phyloP scores from a whole-genome alignment of 108 stramenopile genomes.

The Nitzschia inconspicua region DNA sequence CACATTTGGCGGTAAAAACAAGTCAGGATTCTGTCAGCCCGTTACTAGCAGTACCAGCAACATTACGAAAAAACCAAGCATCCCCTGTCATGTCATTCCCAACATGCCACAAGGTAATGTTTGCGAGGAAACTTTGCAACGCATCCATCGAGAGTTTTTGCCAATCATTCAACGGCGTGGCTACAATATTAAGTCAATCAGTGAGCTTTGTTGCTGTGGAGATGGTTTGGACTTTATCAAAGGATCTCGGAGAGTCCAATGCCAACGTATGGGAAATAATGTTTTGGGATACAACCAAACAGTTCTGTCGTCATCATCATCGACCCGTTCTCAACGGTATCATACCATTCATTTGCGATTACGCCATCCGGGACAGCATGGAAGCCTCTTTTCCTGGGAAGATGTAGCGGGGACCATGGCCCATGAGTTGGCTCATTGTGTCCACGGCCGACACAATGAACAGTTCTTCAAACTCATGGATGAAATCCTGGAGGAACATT shows the following conservation, averaged over 20 bases:
- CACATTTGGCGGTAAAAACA: too few relatives aligned
- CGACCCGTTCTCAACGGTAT: neutral
- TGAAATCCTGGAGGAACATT: slow-evolving; percentile 74
- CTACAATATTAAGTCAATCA: slow-evolving; percentile 57
- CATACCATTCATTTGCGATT: slow-evolving; percentile 76
- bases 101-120: slow-evolving; percentile 36
- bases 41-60: too few relatives aligned
- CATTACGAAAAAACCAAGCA: too few relatives aligned
- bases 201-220: slow-evolving; percentile 84
- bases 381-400: slow-evolving; percentile 50
- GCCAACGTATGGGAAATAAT: slow-evolving; percentile 44
- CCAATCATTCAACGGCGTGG: slow-evolving; percentile 57
- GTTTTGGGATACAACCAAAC: slow-evolving; percentile 80
- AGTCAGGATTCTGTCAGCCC: too few relatives aligned
- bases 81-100: too few relatives aligned
- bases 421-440: slow-evolving; percentile 79
- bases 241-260: slow-evolving; percentile 6
- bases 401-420: slow-evolving; percentile 79
- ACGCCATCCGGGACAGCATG: slow-evolving; percentile 42
- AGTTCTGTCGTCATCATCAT: slow-evolving; percentile 5
- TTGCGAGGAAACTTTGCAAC: slow-evolving; percentile 39
- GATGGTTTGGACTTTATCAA: slow-evolving; percentile 53
- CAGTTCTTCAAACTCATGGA: slow-evolving; percentile 80
- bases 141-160: slow-evolving; percentile 63
- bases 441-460: slow-evolving; percentile 48